Conservation (phyloP, 345 rosid species). For the Arabis alpina region DNA sequence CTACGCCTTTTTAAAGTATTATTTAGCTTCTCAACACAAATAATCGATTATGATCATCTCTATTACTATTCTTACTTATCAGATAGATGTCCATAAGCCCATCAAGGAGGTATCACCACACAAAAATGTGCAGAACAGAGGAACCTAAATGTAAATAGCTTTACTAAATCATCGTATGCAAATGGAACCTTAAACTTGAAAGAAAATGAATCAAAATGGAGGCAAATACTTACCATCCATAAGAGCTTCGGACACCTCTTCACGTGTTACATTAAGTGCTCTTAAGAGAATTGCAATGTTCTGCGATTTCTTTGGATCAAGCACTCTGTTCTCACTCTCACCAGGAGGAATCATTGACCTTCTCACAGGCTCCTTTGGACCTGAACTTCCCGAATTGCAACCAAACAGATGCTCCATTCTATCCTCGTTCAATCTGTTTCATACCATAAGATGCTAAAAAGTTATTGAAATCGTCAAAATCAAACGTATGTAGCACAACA, state of each 20-base stretch:
- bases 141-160: slow-evolving; percentile 20
- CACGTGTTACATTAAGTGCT: slow-evolving; percentile 92
- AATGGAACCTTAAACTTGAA: not conserved
- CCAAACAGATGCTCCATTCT: slow-evolving; percentile 97
- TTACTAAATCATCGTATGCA: slow-evolving; percentile 1
- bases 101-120: slow-evolving; percentile 12
- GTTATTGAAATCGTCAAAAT: slow-evolving; percentile 14
- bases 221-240: slow-evolving; percentile 69
- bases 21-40: not conserved
- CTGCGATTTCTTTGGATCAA: slow-evolving; percentile 98
- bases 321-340: slow-evolving; percentile 82
- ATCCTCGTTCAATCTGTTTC: slow-evolving; percentile 83
- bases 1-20: slow-evolving; percentile 31
- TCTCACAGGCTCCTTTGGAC: slow-evolving; percentile 64
- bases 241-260: slow-evolving; percentile 96
- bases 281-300: slow-evolving; percentile 93
- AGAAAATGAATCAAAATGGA: slow-evolving; percentile 11
- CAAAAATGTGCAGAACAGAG: slow-evolving; percentile 15
- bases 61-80: slow-evolving; percentile 20
- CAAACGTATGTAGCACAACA: slow-evolving; percentile 6
- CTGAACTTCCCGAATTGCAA: slow-evolving; percentile 71
- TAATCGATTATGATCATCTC: slow-evolving; percentile 19
- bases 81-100: not conserved
- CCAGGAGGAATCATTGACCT: slow-evolving; percentile 70
- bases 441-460: slow-evolving; percentile 11